Base-by-base conservation (phyloP, 345 rosid species). In the Arabis alpina region DNA sequence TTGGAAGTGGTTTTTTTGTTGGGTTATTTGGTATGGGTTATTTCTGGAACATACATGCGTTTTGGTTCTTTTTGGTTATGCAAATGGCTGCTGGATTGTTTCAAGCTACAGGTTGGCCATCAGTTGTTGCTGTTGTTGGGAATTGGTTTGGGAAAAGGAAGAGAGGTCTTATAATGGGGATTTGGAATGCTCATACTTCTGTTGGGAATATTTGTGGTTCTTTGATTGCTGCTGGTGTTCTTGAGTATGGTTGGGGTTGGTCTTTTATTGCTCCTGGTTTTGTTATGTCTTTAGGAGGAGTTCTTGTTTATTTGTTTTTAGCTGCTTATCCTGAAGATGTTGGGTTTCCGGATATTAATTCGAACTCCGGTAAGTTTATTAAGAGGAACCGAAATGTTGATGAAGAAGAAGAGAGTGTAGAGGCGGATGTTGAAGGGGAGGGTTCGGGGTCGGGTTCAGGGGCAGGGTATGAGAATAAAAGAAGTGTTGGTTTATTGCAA, bases 101-200 rank as follows among this genome's bases (percentile, higher is more conserved):
- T 78, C 94, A 93, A 68, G 96, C 96, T 4, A 93, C 96, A 0
- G 98, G 97, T 1, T 91, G 98, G 98, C 98, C 98, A 4, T 93
- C 96, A 6, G 98, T 91, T 73, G 98, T 93, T 70, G 98, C 98
- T 34, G 97, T 93, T 9, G 83, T 93, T 11, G 98, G 96, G 25
- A 93, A 91, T 77, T 91, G 98, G 97, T 89, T 79, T 40, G 97
- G 96, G 27, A 93, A 83, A 56, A 87, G 93, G 84, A 89, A 85
- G 82, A 87, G 97, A 68, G 97, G 98, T 1, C 82, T 93, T 84
- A 93, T 93, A 61, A 93, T 93, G 97, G 98, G 98, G 14, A 72
- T 93, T 62, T 93, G 98, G 98, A 91, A 93, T 73, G 98, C 98
- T 2, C 97, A 93, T 78, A 91, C 97, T 50, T 93, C 96, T 0